Percentiles rank a stretch among this genome's conserved stretches.
These are phyloP conservation scores for Coelastrella sp. DNA, from an alignment of 139 green algal species.

Conservation along the genomic window DNA sequence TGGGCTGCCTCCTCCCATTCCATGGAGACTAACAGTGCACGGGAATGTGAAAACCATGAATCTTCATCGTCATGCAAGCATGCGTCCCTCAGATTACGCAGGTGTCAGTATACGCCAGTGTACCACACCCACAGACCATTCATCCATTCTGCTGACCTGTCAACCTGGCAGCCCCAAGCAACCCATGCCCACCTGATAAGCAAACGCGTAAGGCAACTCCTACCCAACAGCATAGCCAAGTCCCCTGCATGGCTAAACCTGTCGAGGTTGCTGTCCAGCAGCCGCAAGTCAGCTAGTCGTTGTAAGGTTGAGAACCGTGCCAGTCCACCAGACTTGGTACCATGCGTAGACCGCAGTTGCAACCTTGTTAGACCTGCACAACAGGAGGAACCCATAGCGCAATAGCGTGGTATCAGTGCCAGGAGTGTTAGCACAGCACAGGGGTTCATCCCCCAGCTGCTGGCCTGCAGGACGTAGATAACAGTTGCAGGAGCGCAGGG, in stretches of 20 bases:
- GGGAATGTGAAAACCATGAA: too few species aligned
- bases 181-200: background rate
- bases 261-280: background rate
- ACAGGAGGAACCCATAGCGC: background rate
- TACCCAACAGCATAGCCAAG: background rate
- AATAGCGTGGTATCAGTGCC: background rate
- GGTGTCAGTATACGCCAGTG: too few species aligned
- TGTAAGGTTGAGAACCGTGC: background rate
- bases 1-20: too few species aligned
- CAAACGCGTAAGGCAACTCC: background rate
- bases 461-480: too few species aligned
- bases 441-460: too few species aligned
- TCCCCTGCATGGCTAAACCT: background rate
- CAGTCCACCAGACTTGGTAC: slow-evolving; percentile 28
- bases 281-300: background rate
- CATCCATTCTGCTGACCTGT: background rate
- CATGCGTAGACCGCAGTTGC: slow-evolving; percentile 15
- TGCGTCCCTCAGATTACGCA: too few species aligned
- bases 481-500: too few species aligned
- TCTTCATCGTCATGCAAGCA: too few species aligned
- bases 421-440: too few species aligned
- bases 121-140: too few species aligned
- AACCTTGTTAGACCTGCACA: slow-evolving; percentile 22
- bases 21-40: too few species aligned
- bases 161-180: background rate